Base-by-base conservation (phyloP, 1,284 basidiomycete species). In the Mrakiaceae sp. region DNA sequence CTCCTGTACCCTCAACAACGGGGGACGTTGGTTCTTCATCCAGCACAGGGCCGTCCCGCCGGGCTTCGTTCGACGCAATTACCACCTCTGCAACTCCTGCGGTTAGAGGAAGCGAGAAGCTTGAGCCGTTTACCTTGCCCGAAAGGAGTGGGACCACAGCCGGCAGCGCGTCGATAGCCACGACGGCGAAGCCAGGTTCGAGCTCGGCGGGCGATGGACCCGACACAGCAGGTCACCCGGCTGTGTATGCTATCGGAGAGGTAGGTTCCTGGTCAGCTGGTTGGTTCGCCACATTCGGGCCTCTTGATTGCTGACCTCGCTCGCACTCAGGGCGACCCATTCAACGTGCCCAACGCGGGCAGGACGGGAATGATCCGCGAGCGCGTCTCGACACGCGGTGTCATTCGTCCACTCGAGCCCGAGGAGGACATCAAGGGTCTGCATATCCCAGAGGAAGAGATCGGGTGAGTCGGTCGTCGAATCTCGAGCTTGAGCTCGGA, bases 311-410 rank as follows among this genome's bases (percentile, higher is more conserved):
- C 51, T 10, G 7, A 16, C n/a, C 47, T 39, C 44, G 1, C 27
- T 12, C 47, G 58, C 66, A 69, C 52, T 67, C 57, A 60, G 53
- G 44, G 58, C 2, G 58, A 74, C 70, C 72, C 76, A 0, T 76
- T 74, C 67, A 71, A 72, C 62, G 77, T 27, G 27, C 27, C 27
- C 27, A 27, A 27, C 27, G 27, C 27, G 27, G 27, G 27, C 27
- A 79, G 44, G 67, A 71, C 64, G 77, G 80, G 27, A 62, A 87
- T 88, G 82, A 89, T 98, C 67, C 83, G 94, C 47, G 93, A 98
- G 75, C 84, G 95, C 10, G 85, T 98, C 27, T 85, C 87, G 16
- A 85, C 86, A 4, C 79, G 81, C 39, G 95, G 95, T 6, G 76
- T 83, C 6, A 80, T 90, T 14, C 84, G 93, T 9, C 81, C 87